These are phyloP conservation scores for Hyaloscypha hepaticicola DNA, from an alignment of 495 filamentous ascomycete species.

Conservation along the genomic window DNA sequence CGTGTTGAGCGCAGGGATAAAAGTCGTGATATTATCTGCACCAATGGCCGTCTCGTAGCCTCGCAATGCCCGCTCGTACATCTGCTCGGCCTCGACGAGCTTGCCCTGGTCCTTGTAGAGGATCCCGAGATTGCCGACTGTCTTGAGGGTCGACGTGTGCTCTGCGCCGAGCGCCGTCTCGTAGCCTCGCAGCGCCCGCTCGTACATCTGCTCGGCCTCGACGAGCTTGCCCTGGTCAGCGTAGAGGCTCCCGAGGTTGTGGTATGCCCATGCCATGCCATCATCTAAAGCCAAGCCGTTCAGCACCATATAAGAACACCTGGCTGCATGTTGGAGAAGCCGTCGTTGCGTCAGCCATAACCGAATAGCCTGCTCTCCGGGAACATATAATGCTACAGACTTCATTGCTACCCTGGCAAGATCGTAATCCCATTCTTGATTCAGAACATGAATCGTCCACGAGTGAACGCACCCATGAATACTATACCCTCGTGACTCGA, in stretches of 20 bases:
- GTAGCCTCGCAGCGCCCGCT: conserved; percentile 35
- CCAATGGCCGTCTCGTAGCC: conserved; percentile 38
- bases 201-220: conserved; percentile 35
- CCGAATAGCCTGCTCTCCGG: too few relatives aligned
- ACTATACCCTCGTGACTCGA: too few relatives aligned
- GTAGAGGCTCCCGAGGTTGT: conserved; percentile 33
- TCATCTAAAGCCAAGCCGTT: conserved; percentile 40
- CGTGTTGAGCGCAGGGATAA: conserved; percentile 8
- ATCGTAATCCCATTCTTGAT: too few relatives aligned
- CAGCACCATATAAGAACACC: conserved; percentile 29
- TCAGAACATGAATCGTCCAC: too few relatives aligned
- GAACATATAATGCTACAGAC: too few relatives aligned
- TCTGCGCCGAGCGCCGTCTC: conserved; percentile 39
- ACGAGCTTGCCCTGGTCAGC: conserved; percentile 9
- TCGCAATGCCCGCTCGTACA: conserved; percentile 37
- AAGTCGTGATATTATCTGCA: conserved; percentile 33
- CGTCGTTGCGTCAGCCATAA: too few relatives aligned
- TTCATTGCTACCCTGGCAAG: too few relatives aligned
- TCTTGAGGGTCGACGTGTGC: conserved; percentile 38
- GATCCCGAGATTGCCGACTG: conserved; percentile 30
- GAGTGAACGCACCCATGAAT: too few relatives aligned
- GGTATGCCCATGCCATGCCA: conserved; percentile 32
- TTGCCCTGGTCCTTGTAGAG: conserved; percentile 34
- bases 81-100: conserved; percentile 34
- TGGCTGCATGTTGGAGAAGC: too few relatives aligned